Base-by-base conservation (phyloP, 2,329 filamentous ascomycete genomes). In the Lanzia echinophila region DNA sequence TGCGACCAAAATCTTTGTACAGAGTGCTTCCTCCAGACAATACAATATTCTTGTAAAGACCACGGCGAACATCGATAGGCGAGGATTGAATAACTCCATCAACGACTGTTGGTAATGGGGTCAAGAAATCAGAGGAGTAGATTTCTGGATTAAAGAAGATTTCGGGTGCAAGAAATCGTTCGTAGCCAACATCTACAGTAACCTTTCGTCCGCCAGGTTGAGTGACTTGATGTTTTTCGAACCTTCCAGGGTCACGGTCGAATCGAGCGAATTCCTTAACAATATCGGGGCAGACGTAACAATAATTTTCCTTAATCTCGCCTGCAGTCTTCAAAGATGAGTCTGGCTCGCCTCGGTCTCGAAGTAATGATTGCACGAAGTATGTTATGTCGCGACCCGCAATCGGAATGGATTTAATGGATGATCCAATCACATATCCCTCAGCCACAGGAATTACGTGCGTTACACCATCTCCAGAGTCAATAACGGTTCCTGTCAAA, bases 71-170 rank as follows among this genome's bases (percentile, higher is more conserved):
- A 68, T 99, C 94, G 65, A 99, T 99, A 41, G 94, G 94, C 33
- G 92, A 96, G 54, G 90, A 92, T 73, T 99, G 94, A 65, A 99
- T 99, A 60, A 97, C 94, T 54, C 87, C 87, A 69, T 99, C 94
- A 58, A 99, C 95, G 48, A 99, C 94, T 48, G 82, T 88, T 22
- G 94, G 94, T 8, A 99, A 81, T 13, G 94, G 94, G 12, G 94
- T 99, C 61, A 99, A 76, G 77, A 99, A 99, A 70, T 99, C 94
- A 62, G 92, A 97, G 58, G 90, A 96, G 79, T 97, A 97, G 67
- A 99, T 99, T 75, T 99, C 94, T 31, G 94, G 94, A 74, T 99
- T 99, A 83, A 99, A 99, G 75, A 99, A 99, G 68, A 99, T 99
- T 72, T 99, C 94, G 22, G 95, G 95, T 2, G 94, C 94, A 56